phyloP scores from a whole-genome alignment of 2,329 filamentous ascomycete genomes.

The Penicillium expansum region DNA sequence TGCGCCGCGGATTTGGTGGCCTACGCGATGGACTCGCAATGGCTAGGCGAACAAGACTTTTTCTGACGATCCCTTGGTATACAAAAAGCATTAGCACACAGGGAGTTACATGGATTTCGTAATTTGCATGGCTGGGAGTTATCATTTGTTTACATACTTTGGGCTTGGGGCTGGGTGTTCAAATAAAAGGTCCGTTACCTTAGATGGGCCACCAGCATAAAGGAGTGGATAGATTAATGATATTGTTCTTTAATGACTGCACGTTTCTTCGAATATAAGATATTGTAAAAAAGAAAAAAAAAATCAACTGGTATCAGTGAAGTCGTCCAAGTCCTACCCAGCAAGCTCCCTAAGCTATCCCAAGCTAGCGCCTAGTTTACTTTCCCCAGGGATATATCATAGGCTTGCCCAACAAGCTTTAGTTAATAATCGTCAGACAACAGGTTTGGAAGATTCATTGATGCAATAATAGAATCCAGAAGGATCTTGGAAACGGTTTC shows the following conservation, averaged over 20 bases:
- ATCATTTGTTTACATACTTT: neutral
- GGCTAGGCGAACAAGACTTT: constrained; percentile 42
- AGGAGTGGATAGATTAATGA: too few relatives aligned
- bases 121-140: neutral
- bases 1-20: constrained; percentile 45
- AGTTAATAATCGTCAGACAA: too few relatives aligned
- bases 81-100: neutral
- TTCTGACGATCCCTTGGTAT: constrained; percentile 20
- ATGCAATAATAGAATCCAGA: too few relatives aligned
- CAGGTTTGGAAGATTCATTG: too few relatives aligned
- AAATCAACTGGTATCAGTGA: too few relatives aligned
- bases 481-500: too few relatives aligned
- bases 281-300: neutral
- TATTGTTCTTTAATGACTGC: neutral
- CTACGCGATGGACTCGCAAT: constrained; percentile 44
- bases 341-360: neutral
- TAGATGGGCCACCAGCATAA: neutral
- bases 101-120: neutral
- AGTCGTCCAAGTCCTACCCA: neutral
- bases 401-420: too few relatives aligned
- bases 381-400: too few relatives aligned
- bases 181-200: neutral
- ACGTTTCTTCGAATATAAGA: neutral
- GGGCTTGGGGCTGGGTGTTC: neutral
- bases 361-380: too few relatives aligned